A percentile compares a stretch with the other conserved stretches of the same genome.
These are phyloP conservation scores for Parietaria judaica DNA, from an alignment of 306 rosid genomes.

Conservation along the genomic window DNA sequence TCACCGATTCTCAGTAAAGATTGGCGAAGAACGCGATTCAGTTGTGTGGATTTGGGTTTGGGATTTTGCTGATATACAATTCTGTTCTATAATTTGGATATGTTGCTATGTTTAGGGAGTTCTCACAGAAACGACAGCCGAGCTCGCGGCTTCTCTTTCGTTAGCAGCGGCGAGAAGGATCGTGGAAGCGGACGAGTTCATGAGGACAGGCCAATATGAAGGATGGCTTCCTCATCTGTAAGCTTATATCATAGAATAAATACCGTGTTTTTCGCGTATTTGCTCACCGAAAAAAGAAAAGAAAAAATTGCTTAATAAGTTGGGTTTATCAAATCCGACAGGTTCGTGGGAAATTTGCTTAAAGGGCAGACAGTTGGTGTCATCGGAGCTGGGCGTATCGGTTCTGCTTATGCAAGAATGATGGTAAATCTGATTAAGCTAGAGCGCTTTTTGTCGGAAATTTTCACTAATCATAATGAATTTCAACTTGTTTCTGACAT, in stretches of 20 bases:
- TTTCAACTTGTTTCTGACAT: neutral
- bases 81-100: too few relatives aligned
- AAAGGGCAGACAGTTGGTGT: slow-evolving; percentile 99
- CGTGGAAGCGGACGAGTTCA: slow-evolving; percentile 97
- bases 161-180: slow-evolving; percentile 92
- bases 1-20: neutral
- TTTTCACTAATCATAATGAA: too few relatives aligned
- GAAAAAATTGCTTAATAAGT: slow-evolving; percentile 11
- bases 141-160: slow-evolving; percentile 89
- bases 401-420: slow-evolving; percentile 99
- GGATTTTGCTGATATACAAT: too few relatives aligned
- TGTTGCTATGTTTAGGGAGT: slow-evolving; percentile 63
- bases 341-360: slow-evolving; percentile 93
- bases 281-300: neutral
- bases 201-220: slow-evolving; percentile 94
- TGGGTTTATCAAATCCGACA: slow-evolving; percentile 18
- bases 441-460: too few relatives aligned
- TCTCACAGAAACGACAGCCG: slow-evolving; percentile 97
- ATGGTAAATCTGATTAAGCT: slow-evolving; percentile 45
- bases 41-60: too few relatives aligned
- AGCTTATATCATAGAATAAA: slow-evolving; percentile 5
- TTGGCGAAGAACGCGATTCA: too few relatives aligned
- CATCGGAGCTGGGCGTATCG: slow-evolving; percentile 98
- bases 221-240: slow-evolving; percentile 99
- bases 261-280: neutral